A percentile compares a stretch with the other conserved stretches of the same genome.
Evolutionary conservation across 192 early-diverging fungal species (phyloP).

Genomic region (Geranomyces variabilis): DNA sequence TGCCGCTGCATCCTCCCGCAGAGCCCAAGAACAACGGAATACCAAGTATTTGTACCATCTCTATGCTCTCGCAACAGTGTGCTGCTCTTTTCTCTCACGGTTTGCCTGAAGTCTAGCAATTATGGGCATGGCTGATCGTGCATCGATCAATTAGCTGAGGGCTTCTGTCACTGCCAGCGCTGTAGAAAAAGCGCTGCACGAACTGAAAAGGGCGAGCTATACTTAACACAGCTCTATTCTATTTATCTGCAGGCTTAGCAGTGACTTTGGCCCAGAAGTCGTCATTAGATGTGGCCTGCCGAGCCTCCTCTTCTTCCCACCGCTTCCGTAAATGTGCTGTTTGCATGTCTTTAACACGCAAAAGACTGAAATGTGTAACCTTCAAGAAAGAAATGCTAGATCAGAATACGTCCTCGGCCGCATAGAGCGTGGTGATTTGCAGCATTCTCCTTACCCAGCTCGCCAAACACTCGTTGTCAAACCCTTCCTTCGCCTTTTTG

Average conservation of each 20-base stretch:
- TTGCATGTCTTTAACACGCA: slow-evolving; percentile 55
- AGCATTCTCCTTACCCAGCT: slow-evolving; percentile 62
- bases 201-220: no score
- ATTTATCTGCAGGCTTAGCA: slow-evolving; percentile 18
- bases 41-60: no score
- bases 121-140: no score
- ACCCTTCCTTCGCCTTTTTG: slow-evolving; percentile 53
- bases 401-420: neutral
- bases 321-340: slow-evolving; percentile 41
- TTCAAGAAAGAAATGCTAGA: neutral
- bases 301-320: slow-evolving; percentile 37
- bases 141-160: no score
- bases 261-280: slow-evolving; percentile 51
- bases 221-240: neutral
- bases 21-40: no score
- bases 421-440: neutral
- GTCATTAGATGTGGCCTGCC: slow-evolving; percentile 18
- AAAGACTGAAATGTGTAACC: slow-evolving; percentile 49
- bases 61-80: no score
- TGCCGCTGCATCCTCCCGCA: no score
- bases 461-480: slow-evolving; percentile 69
- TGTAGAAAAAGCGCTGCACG: no score
- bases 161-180: no score
- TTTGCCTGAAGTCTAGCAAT: no score
- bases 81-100: no score